Percentiles rank a stretch among this genome's conserved stretches.
Conservation (phyloP, 371 early-diverging fungal species). For the Rhizopus delemar region DNA sequence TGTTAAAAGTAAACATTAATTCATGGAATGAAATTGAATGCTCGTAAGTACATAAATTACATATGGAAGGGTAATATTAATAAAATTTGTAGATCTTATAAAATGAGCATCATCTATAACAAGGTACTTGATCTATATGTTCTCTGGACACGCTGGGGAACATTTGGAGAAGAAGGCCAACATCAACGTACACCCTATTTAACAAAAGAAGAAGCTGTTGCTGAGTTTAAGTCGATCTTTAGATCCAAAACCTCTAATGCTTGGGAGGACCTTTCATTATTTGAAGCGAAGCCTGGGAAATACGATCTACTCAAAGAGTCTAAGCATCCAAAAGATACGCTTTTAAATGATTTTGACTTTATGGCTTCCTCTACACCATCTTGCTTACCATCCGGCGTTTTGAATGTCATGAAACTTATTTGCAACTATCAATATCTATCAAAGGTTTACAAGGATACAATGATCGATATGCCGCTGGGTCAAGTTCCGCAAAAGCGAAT, state of each 20-base stretch:
- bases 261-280: conserved; percentile 43
- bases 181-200: conserved; percentile 62
- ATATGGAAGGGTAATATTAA: background rate
- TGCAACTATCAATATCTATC: conserved; percentile 47
- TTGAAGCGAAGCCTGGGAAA: conserved; percentile 47
- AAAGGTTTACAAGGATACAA: conserved; percentile 26
- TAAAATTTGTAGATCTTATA: conserved; percentile 49
- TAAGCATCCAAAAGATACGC: conserved; percentile 21
- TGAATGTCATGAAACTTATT: conserved; percentile 47
- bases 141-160: conserved; percentile 64
- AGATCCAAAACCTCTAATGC: conserved; percentile 58
- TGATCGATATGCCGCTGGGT: conserved; percentile 56
- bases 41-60: conserved; percentile 14
- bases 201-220: conserved; percentile 48
- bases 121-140: conserved; percentile 51
- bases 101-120: conserved; percentile 57
- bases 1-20: conserved; percentile 53
- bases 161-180: conserved; percentile 52
- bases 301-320: conserved; percentile 40
- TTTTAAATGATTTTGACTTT: conserved; percentile 36
- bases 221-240: conserved; percentile 63
- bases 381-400: conserved; percentile 22
- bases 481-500: conserved; percentile 44
- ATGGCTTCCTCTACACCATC: conserved; percentile 11
- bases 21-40: conserved; percentile 10